Base-by-base conservation (phyloP, 169 alveolate genomes). In the Eimeria falciformis region DNA sequence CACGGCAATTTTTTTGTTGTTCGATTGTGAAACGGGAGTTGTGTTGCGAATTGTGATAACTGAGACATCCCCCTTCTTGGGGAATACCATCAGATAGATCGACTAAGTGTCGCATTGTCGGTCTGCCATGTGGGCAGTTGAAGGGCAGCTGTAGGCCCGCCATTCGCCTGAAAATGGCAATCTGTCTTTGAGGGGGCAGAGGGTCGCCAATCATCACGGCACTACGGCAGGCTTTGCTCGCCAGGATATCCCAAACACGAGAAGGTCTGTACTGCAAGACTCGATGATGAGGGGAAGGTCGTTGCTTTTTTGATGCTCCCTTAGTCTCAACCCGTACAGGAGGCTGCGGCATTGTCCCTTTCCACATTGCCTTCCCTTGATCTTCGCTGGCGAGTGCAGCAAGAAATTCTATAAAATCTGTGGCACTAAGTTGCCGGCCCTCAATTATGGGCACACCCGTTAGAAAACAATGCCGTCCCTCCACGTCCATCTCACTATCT, bases 81-180 rank as follows among this genome's bases (percentile, higher is more conserved):
- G n/a, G 40, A 11, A 46, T 71, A 12, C 58, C 45, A 3, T 27
- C 47, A 0, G 37, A n/a, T 25, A 78, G 37, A 56, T 96, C 95
- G 92, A 95, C 91, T 25, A 97, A 93, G 89, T 96, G 95, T 58
- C 99, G 96, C 97, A 99, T 97, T n/a, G 99, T 98, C 6, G 99
- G 99, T 66, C 99, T 95, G 6, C 99, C 99, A 95, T 99, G 99
- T 43, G 99, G 99, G 92, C 99, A 99, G 94, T 99, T 99, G 99
- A 99, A 99, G 11, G 99, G 99, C 69, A 98, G 98, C 56, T 98
- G 95, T 43, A 99, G 95, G 45, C 94, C 94, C 6, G 98, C 90
- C 93, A 99, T 94, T 68, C 96, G 97, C 43, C 91, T 90, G 21
- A 98, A 96, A 21, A 98, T 96, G 45, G 88, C 94, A 50, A 94